Base-by-base conservation (phyloP, 23 red algal species). In the Gracilaria gracilis region DNA sequence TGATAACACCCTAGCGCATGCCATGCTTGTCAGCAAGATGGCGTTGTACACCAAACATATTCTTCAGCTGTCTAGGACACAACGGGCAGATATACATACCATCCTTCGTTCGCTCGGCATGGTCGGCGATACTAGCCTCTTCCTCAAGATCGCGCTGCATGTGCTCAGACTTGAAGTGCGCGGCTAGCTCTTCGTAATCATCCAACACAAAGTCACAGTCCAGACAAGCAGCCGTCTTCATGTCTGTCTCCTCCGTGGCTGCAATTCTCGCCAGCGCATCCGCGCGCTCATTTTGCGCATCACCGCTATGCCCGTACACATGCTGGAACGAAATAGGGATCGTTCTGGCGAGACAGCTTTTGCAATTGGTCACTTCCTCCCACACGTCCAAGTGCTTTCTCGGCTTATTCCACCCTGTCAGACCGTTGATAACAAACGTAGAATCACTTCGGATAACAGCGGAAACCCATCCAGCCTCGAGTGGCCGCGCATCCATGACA, bases 271-370 rank as follows among this genome's bases (percentile, higher is more conserved):
- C 59, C 59, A 64, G 17, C 59, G 17, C 59, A 64, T 64, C 59
- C 59, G 59, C 59, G 28, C 28, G 59, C 17, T 64, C 59, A 64
- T 64, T 64, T n/a, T 64, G 28, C 28, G 7, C 59, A 64, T 64
- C 59, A 64, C 59, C 59, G 17, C 59, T 64, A 64, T 64, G 59
- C n/a, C 59, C 59, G 21, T 64, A 64, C 59, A 64, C 59, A 64
- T 64, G 59, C 4, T 64, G n/a, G 59, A 64, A 64, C 21, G 21
- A 27, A 64, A 11, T 4, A 31, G 8, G 21, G 8, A 6, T 17
- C 28, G 5, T 27, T 11, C 21, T 64, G n/a, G 21, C 8, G 8
- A 64, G 59, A 64, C 59, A 64, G 59, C 28, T 6, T 17, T 64
- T 64, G 59, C 59, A 64, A 64, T 64, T 64, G 59, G 7, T 64